Evolutionary conservation across 1,284 basidiomycete species (phyloP), one percentile per base, ranked within the genome.

Genomic region (Pseudozyma sp.): DNA sequence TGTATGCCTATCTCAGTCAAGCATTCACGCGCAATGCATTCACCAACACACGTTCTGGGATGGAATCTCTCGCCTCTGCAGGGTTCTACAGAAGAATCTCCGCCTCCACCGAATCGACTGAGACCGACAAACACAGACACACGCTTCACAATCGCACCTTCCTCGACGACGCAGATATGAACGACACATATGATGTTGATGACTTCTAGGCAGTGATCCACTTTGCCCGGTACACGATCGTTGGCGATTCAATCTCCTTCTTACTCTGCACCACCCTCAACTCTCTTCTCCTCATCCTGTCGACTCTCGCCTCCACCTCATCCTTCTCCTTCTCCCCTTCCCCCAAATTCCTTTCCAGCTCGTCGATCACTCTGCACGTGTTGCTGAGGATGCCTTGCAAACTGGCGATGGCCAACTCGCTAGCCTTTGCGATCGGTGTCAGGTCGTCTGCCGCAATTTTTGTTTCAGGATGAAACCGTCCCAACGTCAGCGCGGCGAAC

Each of bases 401-500:
- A 65, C 91, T 92, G 1, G 90, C 89, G 24, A 97, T 88, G 0
- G 95, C 92, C 34, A 85, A 64, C 58, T 86, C 84, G 47, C 85
- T 84, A 2, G 86, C 86, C 17, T 73, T 75, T 7, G 85, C 89
- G 86, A 54, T 91, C 88, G 35, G 89, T 59, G 37, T 93, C 84
- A 7, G 87, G 61, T 66, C 64, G 0, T 45, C 52, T 31, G 13
- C 17, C n/a, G 47, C 16, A 17, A 13, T 29, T 0, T 34, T 39
- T 16, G 29, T 9, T 24, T 50, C 54, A 19, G 48, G 62, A n/a
- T 86, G 81, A 84, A 91, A 97, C 78, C 95, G 91, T 0, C 90
- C 96, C 0, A 97, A 87, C 16, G 95, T 89, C 56, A 99, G 89
- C 0, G 97, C 93, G 2, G 95, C 94, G 86, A 99, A 99, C 54